Evolutionary conservation across 2,329 filamentous ascomycete genomes (phyloP).

Genomic region (Aspergillus arachidicola): DNA sequence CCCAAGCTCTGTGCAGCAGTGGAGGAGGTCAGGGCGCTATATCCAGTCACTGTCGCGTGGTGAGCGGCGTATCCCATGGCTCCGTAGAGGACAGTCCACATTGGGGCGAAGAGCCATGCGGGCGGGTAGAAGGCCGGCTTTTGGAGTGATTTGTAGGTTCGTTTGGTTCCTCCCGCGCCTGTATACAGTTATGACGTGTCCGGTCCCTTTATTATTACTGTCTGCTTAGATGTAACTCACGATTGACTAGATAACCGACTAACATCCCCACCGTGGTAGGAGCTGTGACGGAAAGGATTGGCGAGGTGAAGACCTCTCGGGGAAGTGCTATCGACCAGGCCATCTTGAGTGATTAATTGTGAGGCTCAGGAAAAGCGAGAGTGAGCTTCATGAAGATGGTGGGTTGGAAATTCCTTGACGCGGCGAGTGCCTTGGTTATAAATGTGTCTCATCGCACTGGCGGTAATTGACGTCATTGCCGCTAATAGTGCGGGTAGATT

Average conservation of each 20-base stretch:
- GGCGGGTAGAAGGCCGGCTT: conserved; percentile 59
- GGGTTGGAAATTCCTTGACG: neutral
- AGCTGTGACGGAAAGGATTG: conserved; percentile 31
- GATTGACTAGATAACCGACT: conserved; percentile 34
- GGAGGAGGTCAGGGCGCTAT: conserved; percentile 53
- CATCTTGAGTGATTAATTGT: conserved; percentile 19
- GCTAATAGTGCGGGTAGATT: neutral
- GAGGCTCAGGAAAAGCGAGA: neutral
- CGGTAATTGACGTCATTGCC: neutral
- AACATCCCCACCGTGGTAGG: conserved; percentile 30
- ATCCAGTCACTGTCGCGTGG: conserved; percentile 68
- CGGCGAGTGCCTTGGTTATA: neutral
- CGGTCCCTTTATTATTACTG: neutral
- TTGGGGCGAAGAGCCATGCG: conserved; percentile 60
- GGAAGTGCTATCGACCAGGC: conserved; percentile 35
- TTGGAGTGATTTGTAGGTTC: conserved; percentile 40
- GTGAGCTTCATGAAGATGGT: neutral
- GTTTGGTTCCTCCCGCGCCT: conserved; percentile 35
- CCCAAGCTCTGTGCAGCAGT: conserved; percentile 60
- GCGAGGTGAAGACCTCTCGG: conserved; percentile 32
- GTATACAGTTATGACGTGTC: neutral
- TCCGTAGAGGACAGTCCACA: conserved; percentile 61
- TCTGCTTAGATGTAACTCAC: conserved; percentile 16
- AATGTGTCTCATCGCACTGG: neutral
- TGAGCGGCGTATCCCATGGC: conserved; percentile 89